These are phyloP conservation scores for Cicer arietinum DNA, from an alignment of 306 rosid genomes.

Conservation along the genomic window DNA sequence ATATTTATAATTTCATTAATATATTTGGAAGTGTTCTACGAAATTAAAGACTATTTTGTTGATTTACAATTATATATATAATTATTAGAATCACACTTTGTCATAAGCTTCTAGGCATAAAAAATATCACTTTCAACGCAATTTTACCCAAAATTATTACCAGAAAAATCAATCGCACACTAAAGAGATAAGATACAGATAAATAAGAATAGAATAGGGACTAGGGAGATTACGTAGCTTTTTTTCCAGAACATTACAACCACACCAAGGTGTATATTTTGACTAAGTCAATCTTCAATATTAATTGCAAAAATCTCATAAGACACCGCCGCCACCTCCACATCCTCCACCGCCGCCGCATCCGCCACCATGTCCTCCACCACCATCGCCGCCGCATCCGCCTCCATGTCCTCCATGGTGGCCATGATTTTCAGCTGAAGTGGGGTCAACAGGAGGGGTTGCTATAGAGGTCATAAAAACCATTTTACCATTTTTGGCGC, in stretches of 20 bases:
- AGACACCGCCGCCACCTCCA: background rate
- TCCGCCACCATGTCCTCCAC: background rate
- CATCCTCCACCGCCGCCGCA: background rate
- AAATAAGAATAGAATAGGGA: no score
- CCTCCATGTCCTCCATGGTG: background rate
- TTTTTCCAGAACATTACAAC: background rate
- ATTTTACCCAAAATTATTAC: no score
- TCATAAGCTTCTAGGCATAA: no score
- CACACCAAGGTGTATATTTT: background rate
- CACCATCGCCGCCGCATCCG: background rate
- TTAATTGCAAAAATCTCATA: background rate
- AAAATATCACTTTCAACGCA: no score
- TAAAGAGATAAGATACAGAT: no score
- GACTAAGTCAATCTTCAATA: background rate
- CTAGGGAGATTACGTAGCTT: no score
- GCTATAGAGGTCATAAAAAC: background rate
- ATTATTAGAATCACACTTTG: no score
- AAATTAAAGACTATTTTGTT: no score
- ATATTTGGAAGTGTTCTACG: no score
- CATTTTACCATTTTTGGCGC: background rate
- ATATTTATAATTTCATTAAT: no score
- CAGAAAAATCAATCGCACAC: no score
- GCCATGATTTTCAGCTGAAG: background rate
- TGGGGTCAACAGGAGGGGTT: background rate
- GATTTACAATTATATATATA: no score